Base-by-base conservation (phyloP, 306 rosid genomes). In the Vigna angularis region DNA sequence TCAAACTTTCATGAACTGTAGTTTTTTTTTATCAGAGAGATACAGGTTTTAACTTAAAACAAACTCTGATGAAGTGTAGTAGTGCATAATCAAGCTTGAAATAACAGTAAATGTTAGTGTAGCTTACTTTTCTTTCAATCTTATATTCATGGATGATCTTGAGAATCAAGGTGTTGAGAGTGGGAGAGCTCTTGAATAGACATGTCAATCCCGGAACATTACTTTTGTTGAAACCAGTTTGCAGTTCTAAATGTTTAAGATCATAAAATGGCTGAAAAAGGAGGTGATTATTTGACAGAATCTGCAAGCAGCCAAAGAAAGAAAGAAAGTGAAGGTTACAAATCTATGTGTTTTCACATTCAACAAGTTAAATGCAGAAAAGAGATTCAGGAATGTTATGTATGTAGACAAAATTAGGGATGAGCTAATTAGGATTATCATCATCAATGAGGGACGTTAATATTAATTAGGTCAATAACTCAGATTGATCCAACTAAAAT, bases 111-210 rank as follows among this genome's bases (percentile, higher is more conserved):
- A 34, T 7, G 28, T 55, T 47, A 6, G 55, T 40, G 13, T 42
- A 17, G 57, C 93, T 84, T 84, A 94, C 98, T 79, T 82, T 90
- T 73, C 88, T 91, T 83, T 88, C 86, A 4, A 47, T 80, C 75
- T 75, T 87, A 61, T 42, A 76, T 49, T 85, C 87, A n/a, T 86
- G 79, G 3, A 76, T 76, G 70, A 90, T 87, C 77, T 82, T 88
- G 53, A 94, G 89, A 51, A 68, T 83, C 73, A 94, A 69, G 7
- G 86, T 86, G 70, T 89, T 82, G 9, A 94, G 85, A 44, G 58
- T 69, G 9, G 96, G 91, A 77, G 86, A 87, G 78, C 83, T 84
- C 78, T 75, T 87, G 82, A 94, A 94, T 49, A 94, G 61, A 85
- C 85, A 81, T 10, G 94, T 88, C 73, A 94, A 59, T 53, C 91